Evolutionary conservation across 768 basidiomycete species (phyloP), one percentile per base, ranked within the genome.

Genomic region (Boletus coccyginus): DNA sequence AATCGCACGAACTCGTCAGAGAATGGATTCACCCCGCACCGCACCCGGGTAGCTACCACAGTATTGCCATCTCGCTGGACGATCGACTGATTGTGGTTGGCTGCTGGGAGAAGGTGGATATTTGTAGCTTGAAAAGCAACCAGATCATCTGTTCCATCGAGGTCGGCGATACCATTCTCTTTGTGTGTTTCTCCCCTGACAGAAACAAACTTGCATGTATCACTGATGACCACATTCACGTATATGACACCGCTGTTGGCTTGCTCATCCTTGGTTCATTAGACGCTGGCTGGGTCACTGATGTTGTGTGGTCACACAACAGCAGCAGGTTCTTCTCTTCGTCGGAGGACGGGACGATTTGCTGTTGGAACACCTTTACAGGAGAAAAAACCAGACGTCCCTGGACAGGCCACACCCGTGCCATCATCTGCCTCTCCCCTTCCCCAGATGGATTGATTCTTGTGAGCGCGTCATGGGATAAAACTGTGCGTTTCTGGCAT

Each of bases 401-500:
- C 0, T 58, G 50, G 61, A 21, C 9, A 14, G 40, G 35, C 24
- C 59, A 52, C 24, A 46, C 44, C 1, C 1, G 17, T 16, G 0
- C 0, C 0, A 19, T 52, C 43, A 1, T 0, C 17, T 46, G 50
- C 2, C 40, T 56, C 16, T 58, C 60, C 1, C 46, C 49, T 5
- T 59, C 57, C 3, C 35, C 50, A 7, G 46, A 59, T 3, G 57
- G 47, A 2, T 49, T 24, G 7, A 43, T 32, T 29, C 41, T 61
- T 5, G 57, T 42, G 2, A 58, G 60, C 33, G 60, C 41, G 8
- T 58, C 57, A 7, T 0, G 1, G 1, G 50, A 61, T 32, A 13
- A 33, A n/a, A 58, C 59, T 1, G 21, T 61, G 9, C 42, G 46
- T 53, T 52, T 61, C 33, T 61, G 56, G 57, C 7, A 52, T 43